Evolutionary conservation across 73 alveolate species (phyloP).

Genomic region (Symbiodinium pilosum): DNA sequence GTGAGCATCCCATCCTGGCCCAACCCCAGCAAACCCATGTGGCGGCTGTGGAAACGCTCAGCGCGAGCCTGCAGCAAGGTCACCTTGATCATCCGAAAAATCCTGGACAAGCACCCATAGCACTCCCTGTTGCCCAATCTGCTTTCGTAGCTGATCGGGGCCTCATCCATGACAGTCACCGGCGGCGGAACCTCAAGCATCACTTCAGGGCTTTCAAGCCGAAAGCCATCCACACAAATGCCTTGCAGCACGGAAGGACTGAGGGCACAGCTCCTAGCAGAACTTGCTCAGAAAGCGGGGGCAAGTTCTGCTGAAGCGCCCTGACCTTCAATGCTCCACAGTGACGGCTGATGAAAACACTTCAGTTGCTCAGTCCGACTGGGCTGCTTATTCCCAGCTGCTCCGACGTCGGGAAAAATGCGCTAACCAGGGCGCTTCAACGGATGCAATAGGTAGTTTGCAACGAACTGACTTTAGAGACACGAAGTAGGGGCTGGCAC

Average conservation of each 20-base stretch:
- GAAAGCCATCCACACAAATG: neutral
- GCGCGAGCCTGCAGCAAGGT: neutral
- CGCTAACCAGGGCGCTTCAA: no score
- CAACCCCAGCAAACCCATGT: no score
- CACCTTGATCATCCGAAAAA: neutral
- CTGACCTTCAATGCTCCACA: conserved; percentile 1
- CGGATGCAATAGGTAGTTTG: no score
- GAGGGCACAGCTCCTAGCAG: conserved; percentile 10
- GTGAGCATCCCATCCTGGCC: no score
- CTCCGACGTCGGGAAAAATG: no score
- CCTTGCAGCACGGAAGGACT: no score
- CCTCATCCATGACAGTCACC: neutral
- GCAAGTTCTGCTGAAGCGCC: conserved; percentile 47
- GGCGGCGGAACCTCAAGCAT: neutral
- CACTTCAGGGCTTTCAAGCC: neutral
- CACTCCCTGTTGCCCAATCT: neutral
- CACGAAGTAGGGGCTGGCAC: no score
- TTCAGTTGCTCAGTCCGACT: no score
- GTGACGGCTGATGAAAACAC: no score
- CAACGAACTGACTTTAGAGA: no score
- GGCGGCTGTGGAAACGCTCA: no score
- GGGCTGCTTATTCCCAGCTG: no score
- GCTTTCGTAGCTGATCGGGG: neutral
- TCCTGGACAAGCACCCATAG: neutral
- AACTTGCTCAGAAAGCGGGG: conserved; percentile 61